These are phyloP conservation scores for Leccinellum rugosiceps DNA, from an alignment of 768 basidiomycete species.

Conservation along the genomic window DNA sequence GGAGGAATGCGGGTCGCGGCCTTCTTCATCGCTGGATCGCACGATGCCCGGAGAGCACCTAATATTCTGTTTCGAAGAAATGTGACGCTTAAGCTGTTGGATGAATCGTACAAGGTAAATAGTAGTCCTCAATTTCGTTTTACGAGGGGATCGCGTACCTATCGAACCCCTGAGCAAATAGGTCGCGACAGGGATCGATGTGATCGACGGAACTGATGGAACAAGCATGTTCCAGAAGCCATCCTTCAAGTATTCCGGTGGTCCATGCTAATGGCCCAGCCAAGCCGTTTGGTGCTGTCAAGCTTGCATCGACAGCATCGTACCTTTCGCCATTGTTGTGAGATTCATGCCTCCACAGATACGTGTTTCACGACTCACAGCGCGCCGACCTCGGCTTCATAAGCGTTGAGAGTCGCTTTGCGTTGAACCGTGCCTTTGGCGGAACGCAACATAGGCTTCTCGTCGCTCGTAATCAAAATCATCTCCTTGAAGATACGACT, in stretches of 20 bases:
- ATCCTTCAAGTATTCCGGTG: slow-evolving; percentile 12
- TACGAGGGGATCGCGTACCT: slow-evolving; percentile 24
- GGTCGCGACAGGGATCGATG: slow-evolving; percentile 17
- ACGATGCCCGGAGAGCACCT: slow-evolving; percentile 29
- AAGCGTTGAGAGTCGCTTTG: slow-evolving; percentile 37
- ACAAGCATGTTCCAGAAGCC: slow-evolving; percentile 29
- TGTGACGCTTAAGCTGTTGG: slow-evolving; percentile 28
- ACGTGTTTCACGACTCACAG: slow-evolving; percentile 31
- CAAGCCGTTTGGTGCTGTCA: slow-evolving; percentile 14
- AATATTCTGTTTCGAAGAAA: slow-evolving; percentile 25
- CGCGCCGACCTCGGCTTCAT: slow-evolving; percentile 44
- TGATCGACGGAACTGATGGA: slow-evolving; percentile 1
- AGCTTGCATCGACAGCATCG: slow-evolving; percentile 29
- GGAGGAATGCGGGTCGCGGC: slow-evolving; percentile 24
- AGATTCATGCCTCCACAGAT: not conserved
- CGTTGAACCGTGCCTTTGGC: slow-evolving; percentile 45
- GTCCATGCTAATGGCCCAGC: slow-evolving; percentile 28
- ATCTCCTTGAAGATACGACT: slow-evolving; percentile 50
- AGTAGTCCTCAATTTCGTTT: not conserved
- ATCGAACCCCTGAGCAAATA: slow-evolving; percentile 37
- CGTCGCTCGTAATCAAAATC: slow-evolving; percentile 42
- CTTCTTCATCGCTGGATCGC: slow-evolving; percentile 26
- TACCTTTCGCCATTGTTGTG: slow-evolving; percentile 22
- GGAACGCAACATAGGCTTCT: slow-evolving; percentile 43
- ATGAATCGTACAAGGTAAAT: not conserved